A percentile compares a stretch with the other conserved stretches of the same genome.
phyloP scores from a whole-genome alignment of 352 stramenopile genomes.

The Globisporangium ultimum region DNA sequence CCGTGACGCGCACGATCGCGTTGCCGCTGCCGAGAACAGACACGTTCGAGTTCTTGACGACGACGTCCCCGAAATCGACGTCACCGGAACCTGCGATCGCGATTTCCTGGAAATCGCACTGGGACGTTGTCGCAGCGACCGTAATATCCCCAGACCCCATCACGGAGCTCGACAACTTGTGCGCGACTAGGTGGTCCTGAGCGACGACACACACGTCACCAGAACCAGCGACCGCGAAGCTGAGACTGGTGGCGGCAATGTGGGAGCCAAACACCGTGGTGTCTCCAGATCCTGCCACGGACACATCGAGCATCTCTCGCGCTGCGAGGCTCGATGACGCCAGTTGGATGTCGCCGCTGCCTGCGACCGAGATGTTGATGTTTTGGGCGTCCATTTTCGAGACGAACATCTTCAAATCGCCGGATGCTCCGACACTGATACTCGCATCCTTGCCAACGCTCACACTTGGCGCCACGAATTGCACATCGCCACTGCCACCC shows the following conservation, averaged over 20 bases:
- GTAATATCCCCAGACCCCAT: slow-evolving; percentile 20
- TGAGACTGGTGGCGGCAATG: slow-evolving; percentile 8
- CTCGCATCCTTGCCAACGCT: slow-evolving; percentile 4
- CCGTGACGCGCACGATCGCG: slow-evolving; percentile 12
- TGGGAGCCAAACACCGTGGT: slow-evolving; percentile 1
- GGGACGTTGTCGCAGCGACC: slow-evolving; percentile 10
- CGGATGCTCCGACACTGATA: slow-evolving; percentile 12
- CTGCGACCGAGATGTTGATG: slow-evolving; percentile 10
- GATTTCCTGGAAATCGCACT: slow-evolving; percentile 12
- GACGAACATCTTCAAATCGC: slow-evolving; percentile 16
- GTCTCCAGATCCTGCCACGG: slow-evolving; percentile 16
- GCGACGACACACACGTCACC: slow-evolving; percentile 18
- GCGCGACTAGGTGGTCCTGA: slow-evolving; percentile 12
- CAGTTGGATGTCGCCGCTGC: slow-evolving; percentile 24
- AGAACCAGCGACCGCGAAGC: slow-evolving; percentile 17
- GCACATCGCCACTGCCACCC: slow-evolving; percentile 23
- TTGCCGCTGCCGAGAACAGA: slow-evolving; percentile 20
- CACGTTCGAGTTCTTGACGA: slow-evolving; percentile 8
- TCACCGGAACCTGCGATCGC: slow-evolving; percentile 23
- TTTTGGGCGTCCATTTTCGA: slow-evolving; percentile 6
- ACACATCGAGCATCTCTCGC: slow-evolving; percentile 2
- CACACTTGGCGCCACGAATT: slow-evolving; percentile 21
- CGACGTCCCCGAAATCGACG: slow-evolving; percentile 20
- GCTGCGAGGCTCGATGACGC: slow-evolving; percentile 5
- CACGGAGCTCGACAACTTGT: slow-evolving; percentile 14